These are phyloP conservation scores for Graphilbum sp. DNA, from an alignment of 2,329 filamentous ascomycete genomes.

Conservation along the genomic window DNA sequence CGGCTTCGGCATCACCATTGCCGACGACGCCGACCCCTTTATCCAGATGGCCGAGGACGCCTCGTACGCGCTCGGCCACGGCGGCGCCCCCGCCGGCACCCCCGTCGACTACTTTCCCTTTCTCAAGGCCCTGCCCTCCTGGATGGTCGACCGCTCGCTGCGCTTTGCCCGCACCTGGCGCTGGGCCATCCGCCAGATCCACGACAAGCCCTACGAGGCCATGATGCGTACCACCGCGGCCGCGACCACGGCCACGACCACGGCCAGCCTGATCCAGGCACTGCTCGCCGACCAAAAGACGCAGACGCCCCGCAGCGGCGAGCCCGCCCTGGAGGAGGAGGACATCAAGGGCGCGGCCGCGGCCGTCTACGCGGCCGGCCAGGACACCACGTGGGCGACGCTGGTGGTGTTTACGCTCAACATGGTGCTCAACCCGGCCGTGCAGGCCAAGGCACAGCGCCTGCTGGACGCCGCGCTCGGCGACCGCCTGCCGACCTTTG, in stretches of 20 bases:
- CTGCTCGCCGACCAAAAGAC: conserved; percentile 8
- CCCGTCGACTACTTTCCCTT: conserved; percentile 9
- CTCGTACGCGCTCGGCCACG: conserved; percentile 7
- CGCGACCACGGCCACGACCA: too few relatives aligned
- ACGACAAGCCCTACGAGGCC: conserved; percentile 14
- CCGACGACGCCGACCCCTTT: conserved; percentile 20
- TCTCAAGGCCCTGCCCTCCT: conserved; percentile 7
- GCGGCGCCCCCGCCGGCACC: conserved; percentile 7
- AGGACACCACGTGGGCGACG: conserved; percentile 25
- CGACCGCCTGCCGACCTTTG: conserved; percentile 20
- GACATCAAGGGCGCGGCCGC: conserved; percentile 18
- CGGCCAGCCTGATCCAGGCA: conserved; percentile 1
- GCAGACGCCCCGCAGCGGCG: conserved; percentile 8
- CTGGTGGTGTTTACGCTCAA: conserved; percentile 28
- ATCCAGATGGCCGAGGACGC: conserved; percentile 19
- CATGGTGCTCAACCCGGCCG: conserved; percentile 25
- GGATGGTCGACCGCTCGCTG: conserved; percentile 5
- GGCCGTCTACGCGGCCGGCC: conserved; percentile 21
- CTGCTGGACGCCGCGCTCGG: conserved; percentile 27
- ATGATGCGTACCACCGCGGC: background rate
- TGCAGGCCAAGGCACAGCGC: conserved; percentile 22
- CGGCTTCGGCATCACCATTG: conserved; percentile 24
- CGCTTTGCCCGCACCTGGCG: conserved; percentile 5
- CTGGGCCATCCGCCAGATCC: conserved; percentile 11
- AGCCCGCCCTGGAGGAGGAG: conserved; percentile 14